Evolutionary conservation across 108 stramenopile genomes (phyloP), one percentile per base, ranked within the genome.

Genomic region (Cyclotella kingstonii): DNA sequence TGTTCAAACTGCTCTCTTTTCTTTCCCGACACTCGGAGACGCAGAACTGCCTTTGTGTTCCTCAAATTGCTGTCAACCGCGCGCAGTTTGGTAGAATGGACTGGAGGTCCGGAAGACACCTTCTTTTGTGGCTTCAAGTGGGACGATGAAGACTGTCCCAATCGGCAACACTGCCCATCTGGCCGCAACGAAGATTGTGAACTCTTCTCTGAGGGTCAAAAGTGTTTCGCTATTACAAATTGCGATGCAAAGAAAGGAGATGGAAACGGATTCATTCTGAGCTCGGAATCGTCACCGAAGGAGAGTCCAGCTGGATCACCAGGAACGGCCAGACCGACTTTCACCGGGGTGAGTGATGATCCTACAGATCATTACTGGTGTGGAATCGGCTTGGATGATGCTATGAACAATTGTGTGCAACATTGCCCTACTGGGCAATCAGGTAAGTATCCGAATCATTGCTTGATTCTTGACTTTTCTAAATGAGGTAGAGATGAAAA

Each of bases 81-180:
- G 45, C 2, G 33, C 33, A 21, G 39, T 18, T 27, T 14, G 5
- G 63, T 35, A 19, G 22, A 22, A 10, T 62, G 43, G 50, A 67
- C 60, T 18, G 65, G 57, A 38, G 66, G 66, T 25, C 66, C 66
- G 2, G 73, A 75, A 55, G 73, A 75, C 46, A 54, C 52, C 29
- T 75, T 56, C 60, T 75, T 75, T 55, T 75, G 73, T 33, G 73
- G 73, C 17, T 62, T 43, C 53, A 63, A 62, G 36, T 75, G 73
- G 73, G 73, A 75, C 46, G 73, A 75, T 17, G 18, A 50, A 22
- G 59, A 53, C 60, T 75, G 73, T 23, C 38, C 25, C 18, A 33
- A 15, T 0, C 65, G 73, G n/a, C 73, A 75, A 38, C 60, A 75
- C 54, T 75, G 73, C 40, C 73, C 66, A 31, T 60, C 66, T 27